Evolutionary conservation across 2,329 filamentous ascomycete species (phyloP).

Genomic region (Colletotrichum lupini): DNA sequence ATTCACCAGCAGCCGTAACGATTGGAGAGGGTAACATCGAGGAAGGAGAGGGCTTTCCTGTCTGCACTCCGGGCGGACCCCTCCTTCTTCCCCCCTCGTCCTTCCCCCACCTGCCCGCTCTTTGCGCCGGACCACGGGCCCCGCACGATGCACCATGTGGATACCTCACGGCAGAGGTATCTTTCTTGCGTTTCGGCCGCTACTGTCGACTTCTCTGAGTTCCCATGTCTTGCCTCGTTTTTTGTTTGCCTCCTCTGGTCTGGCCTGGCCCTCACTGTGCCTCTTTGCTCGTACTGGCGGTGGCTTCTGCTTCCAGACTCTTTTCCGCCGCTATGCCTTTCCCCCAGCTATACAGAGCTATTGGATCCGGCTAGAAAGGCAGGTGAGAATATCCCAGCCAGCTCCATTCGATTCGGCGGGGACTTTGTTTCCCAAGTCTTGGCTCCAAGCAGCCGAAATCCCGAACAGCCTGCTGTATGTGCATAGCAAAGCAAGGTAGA

Average conservation of each 20-base stretch:
- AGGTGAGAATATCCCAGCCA: not conserved
- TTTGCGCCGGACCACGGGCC: conserved; percentile 25
- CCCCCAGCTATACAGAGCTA: not conserved
- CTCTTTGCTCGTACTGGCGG: not conserved
- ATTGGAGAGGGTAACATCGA: conserved; percentile 6
- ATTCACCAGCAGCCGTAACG: not conserved
- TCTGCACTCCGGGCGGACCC: conserved; percentile 14
- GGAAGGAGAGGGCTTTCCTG: not conserved
- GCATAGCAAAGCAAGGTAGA: too few species aligned
- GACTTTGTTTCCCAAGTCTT: conserved; percentile 5
- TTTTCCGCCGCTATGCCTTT: conserved; percentile 7
- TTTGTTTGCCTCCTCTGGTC: not conserved
- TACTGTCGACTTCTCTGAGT: conserved; percentile 6
- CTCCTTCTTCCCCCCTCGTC: not conserved
- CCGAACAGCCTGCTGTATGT: not conserved
- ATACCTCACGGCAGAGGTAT: not conserved
- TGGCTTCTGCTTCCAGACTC: conserved; percentile 25
- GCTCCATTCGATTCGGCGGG: conserved; percentile 3
- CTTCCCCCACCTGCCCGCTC: conserved; percentile 24
- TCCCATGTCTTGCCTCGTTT: not conserved
- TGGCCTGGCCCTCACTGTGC: not conserved
- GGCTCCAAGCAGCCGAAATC: conserved; percentile 16
- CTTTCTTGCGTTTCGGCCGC: conserved; percentile 4
- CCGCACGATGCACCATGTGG: conserved; percentile 20
- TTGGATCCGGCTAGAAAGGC: not conserved